Base-by-base conservation (phyloP, 2,329 filamentous ascomycete species). In the Aspergillus bombycis region DNA sequence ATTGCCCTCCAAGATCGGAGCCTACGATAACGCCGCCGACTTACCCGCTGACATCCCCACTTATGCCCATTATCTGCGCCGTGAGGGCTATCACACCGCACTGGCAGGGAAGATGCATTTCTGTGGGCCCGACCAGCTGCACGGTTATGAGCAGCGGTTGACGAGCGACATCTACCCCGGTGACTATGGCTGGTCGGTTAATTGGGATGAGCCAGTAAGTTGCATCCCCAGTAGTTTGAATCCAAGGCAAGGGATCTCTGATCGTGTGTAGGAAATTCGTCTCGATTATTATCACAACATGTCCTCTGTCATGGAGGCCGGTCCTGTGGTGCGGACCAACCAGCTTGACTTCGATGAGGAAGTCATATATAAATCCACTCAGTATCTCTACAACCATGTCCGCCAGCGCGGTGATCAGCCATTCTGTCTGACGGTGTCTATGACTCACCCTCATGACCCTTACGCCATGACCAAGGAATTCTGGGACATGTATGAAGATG, bases 81-180 rank as follows among this genome's bases (percentile, higher is more conserved):
- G 87, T 48, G 88, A 90, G 72, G 93, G 92, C 59, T 97, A 97
- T 74, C 92, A 97, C 79, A 97, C 94, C 14, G 91, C 91, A 7
- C 83, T 97, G 70, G 93, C 94, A 6, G 94, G 94, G 66, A 97
- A 97, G 85, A 97, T 97, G 94, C 94, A 97, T 80, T 97, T 97
- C 76, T 91, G 96, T 60, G 94, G 94, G 38, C 82, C 83, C 0
- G 94, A 97, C 76, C 94, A 97, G 80, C 84, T 97, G 64, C 94
- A 97, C 76, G 94, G 94, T 34, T 97, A 96, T 73, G 94, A 97
- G 82, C 91, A 92, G 73, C 88, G 94, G 62, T 84, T 97, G 72
- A 97, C 94, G n/a, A 92, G 90, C 69, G 94, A 97, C 77, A 97
- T 97, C 75, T 97, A 97, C 78, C 94, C 94, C 1, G 94, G 91